phyloP scores from a whole-genome alignment of 345 rosid genomes.

The Mallotus nudiflorus region DNA sequence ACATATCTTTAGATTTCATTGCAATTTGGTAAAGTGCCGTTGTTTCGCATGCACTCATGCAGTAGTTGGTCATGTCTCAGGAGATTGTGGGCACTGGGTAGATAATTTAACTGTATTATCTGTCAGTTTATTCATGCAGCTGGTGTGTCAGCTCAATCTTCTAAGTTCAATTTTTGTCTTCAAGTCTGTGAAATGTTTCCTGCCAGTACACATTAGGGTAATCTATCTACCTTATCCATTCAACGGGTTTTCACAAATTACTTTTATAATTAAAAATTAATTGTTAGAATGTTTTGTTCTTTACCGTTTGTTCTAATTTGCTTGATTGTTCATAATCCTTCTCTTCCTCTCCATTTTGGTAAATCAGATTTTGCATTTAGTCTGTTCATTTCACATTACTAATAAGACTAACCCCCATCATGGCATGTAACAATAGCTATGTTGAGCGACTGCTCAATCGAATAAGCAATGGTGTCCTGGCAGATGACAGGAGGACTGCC shows the following conservation, averaged over 20 bases:
- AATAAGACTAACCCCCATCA: constrained; percentile 3
- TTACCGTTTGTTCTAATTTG: not conserved
- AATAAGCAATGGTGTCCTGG: constrained; percentile 75
- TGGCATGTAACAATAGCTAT: constrained; percentile 46
- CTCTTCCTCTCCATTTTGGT: not conserved
- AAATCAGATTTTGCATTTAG: not conserved
- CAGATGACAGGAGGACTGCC: constrained; percentile 92
- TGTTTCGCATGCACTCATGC: too few species aligned
- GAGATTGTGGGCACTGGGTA: not conserved
- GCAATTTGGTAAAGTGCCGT: not conserved
- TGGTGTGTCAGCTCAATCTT: not conserved
- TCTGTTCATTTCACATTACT: not conserved
- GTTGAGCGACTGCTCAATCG: constrained; percentile 91
- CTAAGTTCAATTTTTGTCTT: not conserved
- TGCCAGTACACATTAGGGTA: not conserved
- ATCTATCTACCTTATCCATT: too few species aligned
- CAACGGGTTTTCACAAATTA: not conserved
- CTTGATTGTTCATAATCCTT: too few species aligned
- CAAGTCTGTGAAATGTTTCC: not conserved
- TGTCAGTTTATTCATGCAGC: not conserved
- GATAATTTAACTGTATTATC: not conserved
- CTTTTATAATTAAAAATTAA: not conserved
- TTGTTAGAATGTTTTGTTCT: not conserved
- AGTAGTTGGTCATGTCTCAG: not conserved
- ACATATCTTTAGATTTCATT: not conserved